Conservation (phyloP, 2,329 filamentous ascomycete genomes). For the Diplodia corticola region DNA sequence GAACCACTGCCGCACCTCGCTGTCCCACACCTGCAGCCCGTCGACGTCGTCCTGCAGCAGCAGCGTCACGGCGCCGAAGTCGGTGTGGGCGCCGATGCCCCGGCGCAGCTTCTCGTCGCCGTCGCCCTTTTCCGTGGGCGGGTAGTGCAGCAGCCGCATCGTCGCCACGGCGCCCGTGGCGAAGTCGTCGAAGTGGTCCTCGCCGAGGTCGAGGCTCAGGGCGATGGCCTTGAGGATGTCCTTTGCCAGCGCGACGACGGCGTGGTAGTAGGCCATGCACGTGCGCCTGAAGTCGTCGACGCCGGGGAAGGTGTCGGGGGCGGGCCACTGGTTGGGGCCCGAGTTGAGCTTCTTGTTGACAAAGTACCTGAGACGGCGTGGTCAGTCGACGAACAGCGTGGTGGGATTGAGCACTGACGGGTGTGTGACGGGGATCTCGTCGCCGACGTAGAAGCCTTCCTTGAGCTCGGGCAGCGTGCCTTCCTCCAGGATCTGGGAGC, state of each 20-base stretch:
- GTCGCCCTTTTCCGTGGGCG: constrained; percentile 39
- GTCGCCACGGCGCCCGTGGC: constrained; percentile 42
- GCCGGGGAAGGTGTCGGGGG: constrained; percentile 21
- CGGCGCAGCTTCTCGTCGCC: constrained; percentile 39
- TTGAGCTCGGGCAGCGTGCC: constrained; percentile 47
- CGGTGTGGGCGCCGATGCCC: constrained; percentile 47
- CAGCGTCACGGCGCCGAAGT: constrained; percentile 46
- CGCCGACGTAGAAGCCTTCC: constrained; percentile 47
- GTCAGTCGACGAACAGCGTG: neutral
- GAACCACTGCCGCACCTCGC: constrained; percentile 32
- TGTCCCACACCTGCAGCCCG: constrained; percentile 41
- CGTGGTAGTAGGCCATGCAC: constrained; percentile 44
- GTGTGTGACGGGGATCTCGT: constrained; percentile 43
- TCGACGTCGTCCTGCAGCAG: constrained; percentile 45
- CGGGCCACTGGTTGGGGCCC: constrained; percentile 47
- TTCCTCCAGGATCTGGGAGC: constrained; percentile 46
- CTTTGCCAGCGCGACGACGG: constrained; percentile 42
- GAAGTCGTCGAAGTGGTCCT: constrained; percentile 42
- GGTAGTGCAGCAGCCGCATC: constrained; percentile 48
- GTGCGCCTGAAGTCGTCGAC: constrained; percentile 40
- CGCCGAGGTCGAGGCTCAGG: constrained; percentile 41
- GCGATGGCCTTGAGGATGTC: constrained; percentile 46
- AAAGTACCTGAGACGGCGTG: constrained; percentile 30
- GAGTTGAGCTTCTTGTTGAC: constrained; percentile 41
- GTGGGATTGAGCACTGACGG: constrained; percentile 24